Conservation (phyloP, 2,329 filamentous ascomycete genomes). For the Trichoderma sp. region DNA sequence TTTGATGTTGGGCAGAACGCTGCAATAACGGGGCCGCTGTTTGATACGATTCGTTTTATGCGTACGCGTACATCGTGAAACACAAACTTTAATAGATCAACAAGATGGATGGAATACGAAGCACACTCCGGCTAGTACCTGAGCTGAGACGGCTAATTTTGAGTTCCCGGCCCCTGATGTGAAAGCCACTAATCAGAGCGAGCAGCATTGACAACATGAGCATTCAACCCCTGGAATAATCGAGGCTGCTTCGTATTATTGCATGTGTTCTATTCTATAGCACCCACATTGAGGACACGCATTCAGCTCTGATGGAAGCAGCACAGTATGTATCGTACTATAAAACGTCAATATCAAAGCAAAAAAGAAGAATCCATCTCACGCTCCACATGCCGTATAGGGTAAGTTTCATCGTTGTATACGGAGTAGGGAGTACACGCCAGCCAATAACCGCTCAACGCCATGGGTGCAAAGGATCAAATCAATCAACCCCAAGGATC, state of each 20-base stretch:
- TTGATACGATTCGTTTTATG: background rate
- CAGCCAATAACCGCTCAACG: constrained; percentile 3
- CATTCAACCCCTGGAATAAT: background rate
- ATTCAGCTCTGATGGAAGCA: background rate
- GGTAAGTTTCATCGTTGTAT: no score
- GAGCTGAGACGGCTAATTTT: background rate
- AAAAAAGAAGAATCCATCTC: background rate
- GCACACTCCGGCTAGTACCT: background rate
- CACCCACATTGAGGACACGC: background rate
- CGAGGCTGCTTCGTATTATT: background rate
- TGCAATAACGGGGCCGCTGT: background rate
- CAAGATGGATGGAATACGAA: background rate
- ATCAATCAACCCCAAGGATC: background rate
- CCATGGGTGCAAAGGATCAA: background rate
- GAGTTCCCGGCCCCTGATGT: background rate
- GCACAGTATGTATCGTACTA: no score
- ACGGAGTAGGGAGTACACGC: background rate
- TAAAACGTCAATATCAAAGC: no score
- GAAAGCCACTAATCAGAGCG: background rate
- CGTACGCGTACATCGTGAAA: background rate
- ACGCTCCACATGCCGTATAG: constrained; percentile 3
- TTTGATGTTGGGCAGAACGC: no score
- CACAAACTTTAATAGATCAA: background rate
- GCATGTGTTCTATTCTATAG: background rate
- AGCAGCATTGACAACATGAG: background rate